Conservation (phyloP, 768 basidiomycete species). For the Cytidiella melzeri region DNA sequence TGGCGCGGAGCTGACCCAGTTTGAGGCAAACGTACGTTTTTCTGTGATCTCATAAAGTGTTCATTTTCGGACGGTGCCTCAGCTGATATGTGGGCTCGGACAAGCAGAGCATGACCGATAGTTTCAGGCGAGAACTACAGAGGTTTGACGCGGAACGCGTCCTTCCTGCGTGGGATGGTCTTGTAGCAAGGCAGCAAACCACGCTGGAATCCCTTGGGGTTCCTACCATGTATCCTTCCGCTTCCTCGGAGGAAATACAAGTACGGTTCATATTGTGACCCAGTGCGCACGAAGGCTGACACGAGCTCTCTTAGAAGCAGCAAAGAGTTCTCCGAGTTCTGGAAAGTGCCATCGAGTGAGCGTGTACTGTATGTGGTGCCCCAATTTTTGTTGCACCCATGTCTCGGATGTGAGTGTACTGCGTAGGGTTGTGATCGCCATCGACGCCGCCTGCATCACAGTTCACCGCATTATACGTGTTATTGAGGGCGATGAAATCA, state of each 20-base stretch:
- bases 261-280: slow-evolving; percentile 31
- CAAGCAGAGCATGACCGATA: slow-evolving; percentile 55
- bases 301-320: slow-evolving; percentile 45
- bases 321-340: slow-evolving; percentile 65
- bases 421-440: too few relatives aligned
- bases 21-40: slow-evolving; percentile 55
- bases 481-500: too few relatives aligned
- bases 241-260: slow-evolving; percentile 44
- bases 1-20: slow-evolving; percentile 57
- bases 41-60: neutral
- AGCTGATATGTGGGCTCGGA: slow-evolving; percentile 6
- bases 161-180: slow-evolving; percentile 69
- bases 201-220: slow-evolving; percentile 54
- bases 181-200: slow-evolving; percentile 65
- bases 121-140: slow-evolving; percentile 57
- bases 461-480: too few relatives aligned
- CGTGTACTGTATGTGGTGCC: too few relatives aligned
- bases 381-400: too few relatives aligned
- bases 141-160: slow-evolving; percentile 68
- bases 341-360: slow-evolving; percentile 40
- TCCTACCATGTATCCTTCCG: slow-evolving; percentile 66
- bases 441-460: too few relatives aligned
- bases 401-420: too few relatives aligned
- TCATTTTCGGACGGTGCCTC: neutral
- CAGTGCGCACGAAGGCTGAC: neutral